phyloP scores from a whole-genome alignment of 805 yeast species.

The Torulaspora indica region DNA sequence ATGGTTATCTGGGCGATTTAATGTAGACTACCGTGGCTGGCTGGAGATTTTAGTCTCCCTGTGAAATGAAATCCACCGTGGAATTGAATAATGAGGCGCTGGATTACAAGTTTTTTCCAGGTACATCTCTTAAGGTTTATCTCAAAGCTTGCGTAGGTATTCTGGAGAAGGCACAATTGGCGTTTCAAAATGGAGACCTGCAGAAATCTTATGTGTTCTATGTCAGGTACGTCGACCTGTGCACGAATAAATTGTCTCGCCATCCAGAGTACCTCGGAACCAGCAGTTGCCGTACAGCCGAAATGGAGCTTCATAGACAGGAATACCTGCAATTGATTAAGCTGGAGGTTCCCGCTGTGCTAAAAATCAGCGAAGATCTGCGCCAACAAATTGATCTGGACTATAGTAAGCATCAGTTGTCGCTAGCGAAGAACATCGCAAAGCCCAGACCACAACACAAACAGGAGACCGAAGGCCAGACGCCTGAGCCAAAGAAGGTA shows the following conservation, averaged over 20 bases:
- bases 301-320: conserved; percentile 17
- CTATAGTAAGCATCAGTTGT: conserved; percentile 21
- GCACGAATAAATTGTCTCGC: conserved; percentile 28
- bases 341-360: conserved; percentile 34
- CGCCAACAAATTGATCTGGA: conserved; percentile 22
- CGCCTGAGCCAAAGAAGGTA: conserved; percentile 6
- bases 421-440: conserved; percentile 31
- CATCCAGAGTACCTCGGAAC: conserved; percentile 26
- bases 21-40: neutral
- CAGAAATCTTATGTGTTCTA: conserved; percentile 54
- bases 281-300: neutral
- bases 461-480: conserved; percentile 2
- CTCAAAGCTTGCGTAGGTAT: conserved; percentile 47
- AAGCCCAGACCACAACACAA: conserved; percentile 11
- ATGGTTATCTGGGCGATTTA: neutral
- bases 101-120: conserved; percentile 49
- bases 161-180: conserved; percentile 42
- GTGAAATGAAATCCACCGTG: conserved; percentile 6
- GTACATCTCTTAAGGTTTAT: conserved; percentile 51
- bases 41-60: neutral
- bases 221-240: conserved; percentile 52
- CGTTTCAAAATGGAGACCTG: conserved; percentile 37
- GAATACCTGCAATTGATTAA: conserved; percentile 28
- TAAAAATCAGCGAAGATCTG: conserved; percentile 30
- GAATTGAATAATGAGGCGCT: conserved; percentile 43